Percentiles rank a stretch among this genome's conserved stretches.
These are phyloP conservation scores for Dothideomycetidae sp. DNA, from an alignment of 2,329 filamentous ascomycete genomes.

Conservation along the genomic window DNA sequence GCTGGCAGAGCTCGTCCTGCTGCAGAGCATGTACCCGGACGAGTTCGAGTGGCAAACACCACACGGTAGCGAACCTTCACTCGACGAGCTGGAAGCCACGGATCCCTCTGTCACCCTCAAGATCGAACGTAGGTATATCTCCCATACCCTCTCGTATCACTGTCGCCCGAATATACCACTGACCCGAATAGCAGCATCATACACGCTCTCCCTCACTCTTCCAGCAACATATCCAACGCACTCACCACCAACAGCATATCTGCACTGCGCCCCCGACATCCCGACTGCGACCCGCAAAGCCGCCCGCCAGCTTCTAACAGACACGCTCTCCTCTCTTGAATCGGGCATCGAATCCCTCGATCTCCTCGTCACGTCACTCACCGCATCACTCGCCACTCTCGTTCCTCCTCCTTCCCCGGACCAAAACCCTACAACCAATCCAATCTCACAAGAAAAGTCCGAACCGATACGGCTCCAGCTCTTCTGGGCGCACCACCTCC, in stretches of 20 bases:
- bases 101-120: constrained; percentile 8
- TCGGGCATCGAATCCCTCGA: constrained; percentile 10
- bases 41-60: constrained; percentile 13
- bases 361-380: constrained; percentile 9
- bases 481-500: constrained; percentile 13
- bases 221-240: constrained; percentile 10
- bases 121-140: constrained; percentile 9
- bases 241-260: constrained; percentile 10
- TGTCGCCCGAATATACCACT: neutral
- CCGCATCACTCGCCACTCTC: neutral
- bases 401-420: neutral
- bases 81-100: constrained; percentile 1
- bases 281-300: constrained; percentile 10
- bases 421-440: neutral
- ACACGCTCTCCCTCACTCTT: constrained; percentile 11
- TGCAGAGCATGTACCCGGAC: constrained; percentile 14
- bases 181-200: constrained; percentile 10
- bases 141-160: neutral
- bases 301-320: constrained; percentile 8
- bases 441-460: neutral
- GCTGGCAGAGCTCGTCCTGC: constrained; percentile 11
- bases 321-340: constrained; percentile 4
- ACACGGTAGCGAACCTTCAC: constrained; percentile 1
- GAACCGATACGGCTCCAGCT: constrained; percentile 10
- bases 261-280: constrained; percentile 9